Conservation (phyloP, 1,139 yeast species). For the Saccharomycopsis phalli region DNA sequence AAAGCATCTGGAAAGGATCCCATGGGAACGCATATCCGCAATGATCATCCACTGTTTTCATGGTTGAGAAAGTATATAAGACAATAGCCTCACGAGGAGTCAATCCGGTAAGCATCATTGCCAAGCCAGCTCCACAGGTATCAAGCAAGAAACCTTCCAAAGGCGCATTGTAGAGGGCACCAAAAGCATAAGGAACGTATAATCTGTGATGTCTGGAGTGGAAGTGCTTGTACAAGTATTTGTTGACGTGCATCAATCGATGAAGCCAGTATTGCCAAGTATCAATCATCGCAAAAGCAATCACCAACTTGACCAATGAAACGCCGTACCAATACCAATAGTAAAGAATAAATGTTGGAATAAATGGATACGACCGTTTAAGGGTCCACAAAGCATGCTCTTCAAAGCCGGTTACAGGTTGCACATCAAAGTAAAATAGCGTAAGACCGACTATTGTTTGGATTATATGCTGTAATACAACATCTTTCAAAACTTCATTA, state of each 20-base stretch:
- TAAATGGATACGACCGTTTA: conserved; percentile 35
- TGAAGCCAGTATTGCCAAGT: conserved; percentile 94
- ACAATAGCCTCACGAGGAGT: conserved; percentile 69
- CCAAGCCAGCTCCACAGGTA: conserved; percentile 85
- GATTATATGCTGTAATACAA: conserved; percentile 70
- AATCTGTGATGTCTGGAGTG: conserved; percentile 93
- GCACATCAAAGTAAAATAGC: conserved; percentile 46
- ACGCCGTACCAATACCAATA: conserved; percentile 50
- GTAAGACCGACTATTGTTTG: conserved; percentile 65
- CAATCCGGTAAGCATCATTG: conserved; percentile 52
- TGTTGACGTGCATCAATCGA: conserved; percentile 78
- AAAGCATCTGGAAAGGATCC: conserved; percentile 79
- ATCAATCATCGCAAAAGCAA: conserved; percentile 73
- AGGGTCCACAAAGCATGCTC: conserved; percentile 57
- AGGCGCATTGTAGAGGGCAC: conserved; percentile 91
- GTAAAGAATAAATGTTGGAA: conserved; percentile 41
- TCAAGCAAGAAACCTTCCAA: conserved; percentile 89
- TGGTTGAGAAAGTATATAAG: conserved; percentile 76
- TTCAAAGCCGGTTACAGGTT: conserved; percentile 69
- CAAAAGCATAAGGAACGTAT: conserved; percentile 94
- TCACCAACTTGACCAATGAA: conserved; percentile 44
- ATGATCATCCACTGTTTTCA: conserved; percentile 97
- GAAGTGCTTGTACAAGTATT: conserved; percentile 62
- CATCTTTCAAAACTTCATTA: conserved; percentile 67
- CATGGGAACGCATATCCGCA: conserved; percentile 91